Percentiles rank a stretch among this genome's conserved stretches.
These are phyloP conservation scores for Skeletonema menzelii DNA, from an alignment of 108 stramenopile genomes.

Conservation along the genomic window DNA sequence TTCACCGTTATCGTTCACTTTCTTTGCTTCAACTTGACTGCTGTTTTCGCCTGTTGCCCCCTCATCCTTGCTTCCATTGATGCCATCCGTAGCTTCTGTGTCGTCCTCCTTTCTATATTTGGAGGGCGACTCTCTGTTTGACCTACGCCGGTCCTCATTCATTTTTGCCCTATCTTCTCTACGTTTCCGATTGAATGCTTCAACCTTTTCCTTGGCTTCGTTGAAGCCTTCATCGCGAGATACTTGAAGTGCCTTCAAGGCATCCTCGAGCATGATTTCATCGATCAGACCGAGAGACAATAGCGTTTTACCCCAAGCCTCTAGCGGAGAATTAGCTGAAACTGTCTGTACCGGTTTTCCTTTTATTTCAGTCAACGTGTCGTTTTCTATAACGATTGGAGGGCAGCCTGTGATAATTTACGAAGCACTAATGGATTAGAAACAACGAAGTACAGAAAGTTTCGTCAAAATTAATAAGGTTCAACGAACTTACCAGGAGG, in stretches of 20 bases:
- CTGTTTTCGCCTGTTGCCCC: neutral
- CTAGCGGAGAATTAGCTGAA: conserved; percentile 60
- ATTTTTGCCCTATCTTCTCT: conserved; percentile 36
- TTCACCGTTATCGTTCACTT: conserved; percentile 8
- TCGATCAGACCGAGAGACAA: conserved; percentile 74
- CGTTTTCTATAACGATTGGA: conserved; percentile 45
- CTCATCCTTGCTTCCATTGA: neutral
- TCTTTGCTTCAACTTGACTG: conserved; percentile 11
- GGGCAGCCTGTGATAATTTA: conserved; percentile 20
- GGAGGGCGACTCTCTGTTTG: conserved; percentile 11
- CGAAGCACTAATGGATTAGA: neutral
- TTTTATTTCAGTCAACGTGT: conserved; percentile 52
- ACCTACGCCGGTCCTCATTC: conserved; percentile 1
- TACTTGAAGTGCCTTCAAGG: conserved; percentile 46
- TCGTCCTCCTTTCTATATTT: conserved; percentile 1
- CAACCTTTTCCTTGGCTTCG: conserved; percentile 49
- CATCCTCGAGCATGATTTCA: conserved; percentile 67
- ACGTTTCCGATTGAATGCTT: conserved; percentile 35
- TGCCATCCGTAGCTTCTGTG: neutral
- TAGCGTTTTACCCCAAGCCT: conserved; percentile 82
- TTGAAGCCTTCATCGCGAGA: conserved; percentile 39
- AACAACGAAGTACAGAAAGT: neutral
- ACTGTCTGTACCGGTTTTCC: conserved; percentile 72
- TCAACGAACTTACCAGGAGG: conserved; percentile 64
- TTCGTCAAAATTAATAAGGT: neutral